These are phyloP conservation scores for Cicer pinnatifidum DNA, from an alignment of 306 rosid genomes.

Conservation along the genomic window DNA sequence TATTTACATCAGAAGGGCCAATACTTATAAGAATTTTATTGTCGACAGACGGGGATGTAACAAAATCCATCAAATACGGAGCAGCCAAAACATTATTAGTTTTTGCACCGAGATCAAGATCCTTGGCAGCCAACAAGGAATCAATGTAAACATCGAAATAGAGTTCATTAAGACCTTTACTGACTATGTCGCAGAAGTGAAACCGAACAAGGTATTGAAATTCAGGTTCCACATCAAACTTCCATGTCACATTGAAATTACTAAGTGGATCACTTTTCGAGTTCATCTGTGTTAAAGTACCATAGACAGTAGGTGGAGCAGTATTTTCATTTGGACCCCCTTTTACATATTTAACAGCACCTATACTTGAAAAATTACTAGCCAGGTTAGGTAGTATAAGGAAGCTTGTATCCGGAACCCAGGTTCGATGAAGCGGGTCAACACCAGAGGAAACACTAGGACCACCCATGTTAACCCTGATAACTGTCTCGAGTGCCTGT, in stretches of 20 bases:
- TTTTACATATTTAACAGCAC: conserved; percentile 54
- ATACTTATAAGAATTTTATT: conserved; percentile 61
- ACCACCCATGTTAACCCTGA: conserved; percentile 95
- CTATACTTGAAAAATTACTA: conserved; percentile 51
- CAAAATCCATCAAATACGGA: conserved; percentile 63
- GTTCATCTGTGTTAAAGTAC: conserved; percentile 72
- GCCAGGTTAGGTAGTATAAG: conserved; percentile 52
- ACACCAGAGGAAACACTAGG: conserved; percentile 55
- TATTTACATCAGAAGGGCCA: conserved; percentile 60
- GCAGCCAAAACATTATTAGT: conserved; percentile 50
- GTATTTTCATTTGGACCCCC: conserved; percentile 61
- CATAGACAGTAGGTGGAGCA: conserved; percentile 78
- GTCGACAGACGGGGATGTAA: conserved; percentile 49
- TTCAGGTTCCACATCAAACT: conserved; percentile 69
- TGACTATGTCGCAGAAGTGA: conserved; percentile 83
- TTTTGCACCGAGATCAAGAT: conserved; percentile 56
- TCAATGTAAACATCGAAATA: conserved; percentile 77
- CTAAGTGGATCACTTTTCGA: conserved; percentile 51
- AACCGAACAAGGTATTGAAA: conserved; percentile 81
- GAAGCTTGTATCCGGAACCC: conserved; percentile 71
- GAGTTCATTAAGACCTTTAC: conserved; percentile 59
- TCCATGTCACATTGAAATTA: conserved; percentile 84
- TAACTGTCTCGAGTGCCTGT: conserved; percentile 72
- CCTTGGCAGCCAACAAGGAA: conserved; percentile 51
- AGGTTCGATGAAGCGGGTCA: conserved; percentile 76